phyloP scores from a whole-genome alignment of 2,329 filamentous ascomycete genomes.

The Tolypocladium capitatum region DNA sequence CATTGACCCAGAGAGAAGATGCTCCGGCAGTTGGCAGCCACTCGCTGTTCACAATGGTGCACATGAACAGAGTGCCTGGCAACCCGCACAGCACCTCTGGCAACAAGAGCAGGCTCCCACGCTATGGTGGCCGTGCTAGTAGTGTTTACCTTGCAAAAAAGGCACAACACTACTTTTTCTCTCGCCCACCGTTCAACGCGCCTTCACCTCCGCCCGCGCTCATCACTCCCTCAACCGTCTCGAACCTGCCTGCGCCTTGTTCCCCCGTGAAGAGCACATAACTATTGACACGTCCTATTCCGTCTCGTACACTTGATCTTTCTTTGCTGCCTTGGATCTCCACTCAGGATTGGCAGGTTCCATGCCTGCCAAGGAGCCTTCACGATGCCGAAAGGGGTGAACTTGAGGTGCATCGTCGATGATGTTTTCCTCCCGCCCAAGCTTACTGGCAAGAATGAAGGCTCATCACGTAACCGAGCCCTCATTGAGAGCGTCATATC shows the following conservation, averaged over 20 bases:
- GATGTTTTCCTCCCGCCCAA: constrained; percentile 3
- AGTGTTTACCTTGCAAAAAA: too few species aligned
- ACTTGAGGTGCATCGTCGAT: neutral
- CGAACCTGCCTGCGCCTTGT: neutral
- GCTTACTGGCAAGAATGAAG: neutral
- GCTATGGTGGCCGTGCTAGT: too few species aligned
- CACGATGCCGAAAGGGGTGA: neutral
- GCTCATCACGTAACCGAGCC: neutral
- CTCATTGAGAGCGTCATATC: neutral
- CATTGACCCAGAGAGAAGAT: neutral
- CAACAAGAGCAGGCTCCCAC: neutral
- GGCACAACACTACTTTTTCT: too few species aligned
- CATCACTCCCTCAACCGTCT: neutral
- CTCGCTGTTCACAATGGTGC: too few species aligned
- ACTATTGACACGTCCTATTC: neutral
- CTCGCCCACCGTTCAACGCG: neutral
- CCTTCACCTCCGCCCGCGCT: neutral
- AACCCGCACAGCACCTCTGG: neutral
- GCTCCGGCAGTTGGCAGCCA: neutral
- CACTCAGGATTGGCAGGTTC: neutral
- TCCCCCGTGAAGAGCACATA: neutral
- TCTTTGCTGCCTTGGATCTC: neutral
- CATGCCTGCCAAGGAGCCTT: neutral
- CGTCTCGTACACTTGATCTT: neutral
- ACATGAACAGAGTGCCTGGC: neutral